These are phyloP conservation scores for Lophiostoma macrostomum DNA, from an alignment of 495 filamentous ascomycete species.

Conservation along the genomic window DNA sequence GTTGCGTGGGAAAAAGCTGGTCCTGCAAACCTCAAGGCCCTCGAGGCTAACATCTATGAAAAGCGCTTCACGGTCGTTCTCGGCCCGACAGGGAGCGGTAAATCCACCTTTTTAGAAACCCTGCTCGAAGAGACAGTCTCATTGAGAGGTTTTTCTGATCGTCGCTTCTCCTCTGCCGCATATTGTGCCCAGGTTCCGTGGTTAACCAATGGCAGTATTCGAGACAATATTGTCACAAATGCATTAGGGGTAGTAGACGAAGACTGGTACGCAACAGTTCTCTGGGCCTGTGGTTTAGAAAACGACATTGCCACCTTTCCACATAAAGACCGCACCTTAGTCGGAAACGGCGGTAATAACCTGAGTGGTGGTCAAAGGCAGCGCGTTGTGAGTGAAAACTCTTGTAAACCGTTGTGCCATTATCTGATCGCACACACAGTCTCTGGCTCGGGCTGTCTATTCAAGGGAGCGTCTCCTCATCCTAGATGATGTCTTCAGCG, in stretches of 20 bases:
- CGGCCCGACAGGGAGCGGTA: conserved; percentile 1
- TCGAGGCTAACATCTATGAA: background rate
- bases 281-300: background rate
- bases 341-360: background rate
- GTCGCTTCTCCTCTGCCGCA: background rate
- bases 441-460: conserved; percentile 2
- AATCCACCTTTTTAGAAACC: conserved; percentile 1
- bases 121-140: background rate
- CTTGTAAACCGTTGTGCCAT: background rate
- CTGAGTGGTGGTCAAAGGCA: conserved; percentile 2
- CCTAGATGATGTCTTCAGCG: conserved; percentile 1
- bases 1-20: conserved; percentile 2
- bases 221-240: background rate
- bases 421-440: background rate
- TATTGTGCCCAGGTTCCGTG: conserved; percentile 1
- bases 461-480: background rate
- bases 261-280: conserved; percentile 1
- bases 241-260: background rate
- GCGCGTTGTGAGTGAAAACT: conserved; percentile 1
- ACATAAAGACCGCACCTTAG: background rate
- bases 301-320: background rate
- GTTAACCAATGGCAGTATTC: background rate
- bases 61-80: background rate
- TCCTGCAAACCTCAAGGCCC: conserved; percentile 1
- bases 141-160: background rate